Percentiles rank a stretch among this genome's conserved stretches.
phyloP scores from a whole-genome alignment of 2,329 filamentous ascomycete species.

The Aureobasidium sp. region DNA sequence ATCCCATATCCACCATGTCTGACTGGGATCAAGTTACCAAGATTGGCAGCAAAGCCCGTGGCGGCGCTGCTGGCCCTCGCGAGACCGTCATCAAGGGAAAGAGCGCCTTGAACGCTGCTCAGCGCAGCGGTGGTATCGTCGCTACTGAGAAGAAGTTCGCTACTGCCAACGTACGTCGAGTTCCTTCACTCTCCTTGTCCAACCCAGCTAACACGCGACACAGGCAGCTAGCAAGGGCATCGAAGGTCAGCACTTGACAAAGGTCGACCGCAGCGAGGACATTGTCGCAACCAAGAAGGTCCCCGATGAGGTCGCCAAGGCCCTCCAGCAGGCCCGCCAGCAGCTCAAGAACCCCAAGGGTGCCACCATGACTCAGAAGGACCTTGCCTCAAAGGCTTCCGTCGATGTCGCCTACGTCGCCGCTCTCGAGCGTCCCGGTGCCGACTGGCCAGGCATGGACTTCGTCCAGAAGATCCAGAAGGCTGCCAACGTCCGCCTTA shows the following conservation, averaged over 20 bases:
- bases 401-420: constrained; percentile 71
- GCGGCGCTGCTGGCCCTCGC: constrained; percentile 56
- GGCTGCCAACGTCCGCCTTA: constrained; percentile 31
- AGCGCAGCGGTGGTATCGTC: constrained; percentile 66
- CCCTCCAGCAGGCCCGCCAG: constrained; percentile 71
- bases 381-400: constrained; percentile 79
- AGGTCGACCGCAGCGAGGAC: constrained; percentile 95
- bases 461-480: constrained; percentile 78
- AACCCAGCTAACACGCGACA: constrained; percentile 36
- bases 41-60: constrained; percentile 79
- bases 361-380: constrained; percentile 77
- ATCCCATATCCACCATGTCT: constrained; percentile 33
- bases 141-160: constrained; percentile 88
- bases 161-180: constrained; percentile 65
- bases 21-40: constrained; percentile 88
- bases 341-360: constrained; percentile 71
- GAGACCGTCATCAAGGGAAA: constrained; percentile 88
- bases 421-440: constrained; percentile 74
- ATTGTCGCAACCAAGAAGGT: constrained; percentile 96
- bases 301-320: constrained; percentile 69
- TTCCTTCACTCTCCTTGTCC: neutral
- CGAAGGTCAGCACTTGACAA: constrained; percentile 93
- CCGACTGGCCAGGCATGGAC: constrained; percentile 74
- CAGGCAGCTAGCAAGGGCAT: constrained; percentile 25
- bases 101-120: constrained; percentile 77